Conservation (phyloP, 306 rosid genomes). For the Gastrolobium bilobum region DNA sequence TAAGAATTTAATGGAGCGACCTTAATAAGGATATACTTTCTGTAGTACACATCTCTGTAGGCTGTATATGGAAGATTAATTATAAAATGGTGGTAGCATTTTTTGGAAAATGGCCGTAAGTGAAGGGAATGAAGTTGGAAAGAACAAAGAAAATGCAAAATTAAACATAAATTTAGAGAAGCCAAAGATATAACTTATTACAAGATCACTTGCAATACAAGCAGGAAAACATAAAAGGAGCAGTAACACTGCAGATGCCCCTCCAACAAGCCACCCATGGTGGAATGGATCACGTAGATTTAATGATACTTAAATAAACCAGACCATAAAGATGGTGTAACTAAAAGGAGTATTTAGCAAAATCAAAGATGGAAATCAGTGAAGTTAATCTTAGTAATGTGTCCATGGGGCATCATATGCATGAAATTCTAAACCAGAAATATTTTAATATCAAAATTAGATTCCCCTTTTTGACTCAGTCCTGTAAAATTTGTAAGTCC, state of each 20-base stretch:
- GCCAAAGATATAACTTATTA: neutral
- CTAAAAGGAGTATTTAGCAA: neutral
- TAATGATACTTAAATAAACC: neutral
- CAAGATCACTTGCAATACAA: slow-evolving; percentile 13
- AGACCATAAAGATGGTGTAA: neutral
- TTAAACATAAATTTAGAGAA: slow-evolving; percentile 3
- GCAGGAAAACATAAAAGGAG: slow-evolving; percentile 18
- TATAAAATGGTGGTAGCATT: neutral
- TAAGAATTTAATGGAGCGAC: neutral
- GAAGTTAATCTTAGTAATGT: neutral
- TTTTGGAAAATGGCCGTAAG: neutral
- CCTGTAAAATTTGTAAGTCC: neutral
- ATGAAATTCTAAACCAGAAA: neutral
- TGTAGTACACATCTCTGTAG: neutral
- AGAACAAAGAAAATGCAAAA: neutral
- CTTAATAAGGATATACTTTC: neutral
- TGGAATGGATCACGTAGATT: neutral
- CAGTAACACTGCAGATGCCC: neutral
- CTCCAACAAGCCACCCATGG: neutral
- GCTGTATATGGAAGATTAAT: neutral
- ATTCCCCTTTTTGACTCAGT: neutral
- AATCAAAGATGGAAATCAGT: neutral
- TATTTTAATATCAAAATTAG: slow-evolving; percentile 11
- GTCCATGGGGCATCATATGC: neutral
- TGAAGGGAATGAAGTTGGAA: neutral